Percentiles rank a stretch among this genome's conserved stretches.
Evolutionary conservation across 179 eudicot species (phyloP).

Genomic region (Spinacia oleracea): DNA sequence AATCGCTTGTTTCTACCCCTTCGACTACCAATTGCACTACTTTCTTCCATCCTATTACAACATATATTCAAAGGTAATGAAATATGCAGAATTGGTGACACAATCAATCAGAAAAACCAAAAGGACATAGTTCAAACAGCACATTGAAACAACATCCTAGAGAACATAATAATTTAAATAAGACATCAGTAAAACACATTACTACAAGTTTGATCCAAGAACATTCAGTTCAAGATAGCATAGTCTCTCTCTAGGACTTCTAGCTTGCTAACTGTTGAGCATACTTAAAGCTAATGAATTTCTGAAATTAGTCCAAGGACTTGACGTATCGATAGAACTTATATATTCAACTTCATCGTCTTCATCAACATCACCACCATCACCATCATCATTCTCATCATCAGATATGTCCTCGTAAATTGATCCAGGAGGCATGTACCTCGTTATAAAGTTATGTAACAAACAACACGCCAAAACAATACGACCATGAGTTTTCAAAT

Average conservation of each 20-base stretch:
- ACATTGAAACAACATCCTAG: background rate
- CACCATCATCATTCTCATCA: slow-evolving; percentile 3
- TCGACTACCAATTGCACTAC: slow-evolving; percentile 16
- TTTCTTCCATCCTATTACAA: slow-evolving; percentile 21
- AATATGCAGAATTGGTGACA: background rate
- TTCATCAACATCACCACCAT: slow-evolving; percentile 9
- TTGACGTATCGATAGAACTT: background rate
- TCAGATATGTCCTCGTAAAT: slow-evolving; percentile 7
- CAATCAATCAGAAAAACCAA: background rate
- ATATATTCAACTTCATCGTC: background rate
- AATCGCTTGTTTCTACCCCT: slow-evolving; percentile 17
- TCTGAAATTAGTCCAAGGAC: slow-evolving; percentile 6
- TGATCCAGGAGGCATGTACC: slow-evolving; percentile 5
- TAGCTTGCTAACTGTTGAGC: slow-evolving; percentile 9
- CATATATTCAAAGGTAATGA: background rate
- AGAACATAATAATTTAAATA: no score
- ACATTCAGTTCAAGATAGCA: background rate
- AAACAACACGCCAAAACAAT: slow-evolving; percentile 11
- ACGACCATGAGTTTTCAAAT: slow-evolving; percentile 11
- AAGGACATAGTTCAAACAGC: background rate
- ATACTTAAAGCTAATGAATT: slow-evolving; percentile 8
- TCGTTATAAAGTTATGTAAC: slow-evolving; percentile 17
- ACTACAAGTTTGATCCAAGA: background rate
- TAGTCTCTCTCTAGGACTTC: background rate
- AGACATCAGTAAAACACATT: background rate